phyloP scores from a whole-genome alignment of 495 filamentous ascomycete species.

The Penicillium simplicissimum region DNA sequence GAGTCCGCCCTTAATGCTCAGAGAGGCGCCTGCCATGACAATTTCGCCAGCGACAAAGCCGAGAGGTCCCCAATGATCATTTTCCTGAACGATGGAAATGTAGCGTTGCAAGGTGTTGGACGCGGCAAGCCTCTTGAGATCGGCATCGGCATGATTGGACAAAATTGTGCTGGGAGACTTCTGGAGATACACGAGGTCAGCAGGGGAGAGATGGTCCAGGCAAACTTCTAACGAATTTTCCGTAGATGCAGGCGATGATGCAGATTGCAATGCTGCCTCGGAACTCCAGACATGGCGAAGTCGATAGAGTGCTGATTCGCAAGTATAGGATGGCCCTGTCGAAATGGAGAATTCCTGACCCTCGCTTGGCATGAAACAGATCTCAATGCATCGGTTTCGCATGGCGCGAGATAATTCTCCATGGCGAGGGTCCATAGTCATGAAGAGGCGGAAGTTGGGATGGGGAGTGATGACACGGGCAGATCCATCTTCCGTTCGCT shows the following conservation, averaged over 20 bases:
- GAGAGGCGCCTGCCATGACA: constrained; percentile 26
- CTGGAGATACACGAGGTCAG: constrained; percentile 49
- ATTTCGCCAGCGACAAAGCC: constrained; percentile 28
- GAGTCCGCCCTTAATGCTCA: constrained; percentile 32
- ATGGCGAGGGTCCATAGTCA: constrained; percentile 90
- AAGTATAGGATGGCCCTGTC: constrained; percentile 40
- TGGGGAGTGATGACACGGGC: constrained; percentile 79
- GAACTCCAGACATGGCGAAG: constrained; percentile 49
- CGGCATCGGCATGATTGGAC: constrained; percentile 22
- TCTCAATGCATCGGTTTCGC: constrained; percentile 91
- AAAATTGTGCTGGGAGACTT: constrained; percentile 33
- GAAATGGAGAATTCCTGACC: constrained; percentile 19
- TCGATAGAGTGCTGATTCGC: constrained; percentile 53
- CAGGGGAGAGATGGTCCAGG: constrained; percentile 57
- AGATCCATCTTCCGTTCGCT: constrained; percentile 77
- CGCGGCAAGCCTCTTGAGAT: constrained; percentile 11
- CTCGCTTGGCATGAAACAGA: constrained; percentile 61
- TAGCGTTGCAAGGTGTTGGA: constrained; percentile 35
- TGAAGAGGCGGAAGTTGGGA: constrained; percentile 84
- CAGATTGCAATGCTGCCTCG: constrained; percentile 17
- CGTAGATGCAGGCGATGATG: constrained; percentile 11
- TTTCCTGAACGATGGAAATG: constrained; percentile 38
- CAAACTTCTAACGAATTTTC: constrained; percentile 37
- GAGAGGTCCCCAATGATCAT: constrained; percentile 40
- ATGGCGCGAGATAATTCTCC: constrained; percentile 96